Evolutionary conservation across 2,329 filamentous ascomycete genomes (phyloP).

Genomic region (Monilinia fructicola): DNA sequence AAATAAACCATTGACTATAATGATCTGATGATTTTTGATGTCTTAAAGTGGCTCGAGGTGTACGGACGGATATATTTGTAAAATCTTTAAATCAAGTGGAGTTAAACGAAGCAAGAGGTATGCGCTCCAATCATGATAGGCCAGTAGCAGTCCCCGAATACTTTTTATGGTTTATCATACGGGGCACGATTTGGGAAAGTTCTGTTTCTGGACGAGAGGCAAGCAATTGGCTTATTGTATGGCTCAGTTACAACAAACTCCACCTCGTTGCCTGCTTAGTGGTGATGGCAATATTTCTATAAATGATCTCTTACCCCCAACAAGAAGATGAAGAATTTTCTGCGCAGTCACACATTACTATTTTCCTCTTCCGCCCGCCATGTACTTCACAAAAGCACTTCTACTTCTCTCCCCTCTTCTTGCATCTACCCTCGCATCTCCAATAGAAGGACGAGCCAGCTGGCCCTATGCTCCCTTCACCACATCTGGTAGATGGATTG

Average conservation of each 20-base stretch:
- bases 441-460: slow-evolving; percentile 2
- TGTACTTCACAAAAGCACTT: slow-evolving; percentile 15
- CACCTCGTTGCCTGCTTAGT: neutral
- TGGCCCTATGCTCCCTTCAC: slow-evolving; percentile 23
- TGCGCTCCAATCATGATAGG: slow-evolving; percentile 17
- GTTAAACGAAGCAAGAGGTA: neutral
- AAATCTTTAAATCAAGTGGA: neutral
- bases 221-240: neutral
- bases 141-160: no score
- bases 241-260: neutral
- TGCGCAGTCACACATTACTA: neutral
- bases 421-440: neutral
- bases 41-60: neutral
- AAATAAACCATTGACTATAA: no score
- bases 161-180: neutral
- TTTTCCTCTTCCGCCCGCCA: neutral
- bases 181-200: neutral
- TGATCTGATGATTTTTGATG: neutral
- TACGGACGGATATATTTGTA: no score
- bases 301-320: slow-evolving; percentile 2
- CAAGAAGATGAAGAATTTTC: neutral
- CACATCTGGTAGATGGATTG: slow-evolving; percentile 28
- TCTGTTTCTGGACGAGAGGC: neutral
- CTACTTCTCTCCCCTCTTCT: slow-evolving; percentile 8
- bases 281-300: slow-evolving; percentile 2